Evolutionary conservation across 1,284 basidiomycete genomes (phyloP).

Genomic region (Microbotryomycetes sp.): DNA sequence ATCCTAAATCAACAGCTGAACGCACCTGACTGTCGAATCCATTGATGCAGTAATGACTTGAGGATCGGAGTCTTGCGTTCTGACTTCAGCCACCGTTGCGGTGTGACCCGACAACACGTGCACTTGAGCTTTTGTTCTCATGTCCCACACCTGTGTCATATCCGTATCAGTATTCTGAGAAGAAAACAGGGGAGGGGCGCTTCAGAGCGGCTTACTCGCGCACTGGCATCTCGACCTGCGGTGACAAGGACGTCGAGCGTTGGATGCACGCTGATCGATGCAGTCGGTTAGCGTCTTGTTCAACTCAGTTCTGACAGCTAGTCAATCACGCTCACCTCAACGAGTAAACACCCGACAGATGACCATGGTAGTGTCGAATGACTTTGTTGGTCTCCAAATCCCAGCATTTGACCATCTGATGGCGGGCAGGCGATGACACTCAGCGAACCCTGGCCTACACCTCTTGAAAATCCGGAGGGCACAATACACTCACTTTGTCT

Average conservation of each 20-base stretch:
- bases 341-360: conserved; percentile 91
- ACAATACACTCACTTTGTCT: conserved; percentile 67
- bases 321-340: conserved; percentile 47
- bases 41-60: conserved; percentile 97
- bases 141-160: conserved; percentile 81
- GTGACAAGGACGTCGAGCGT: conserved; percentile 94
- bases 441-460: background rate
- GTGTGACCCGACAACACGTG: conserved; percentile 91
- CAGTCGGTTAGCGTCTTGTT: background rate
- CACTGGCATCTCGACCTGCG: conserved; percentile 87
- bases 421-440: background rate
- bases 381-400: conserved; percentile 98
- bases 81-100: conserved; percentile 86
- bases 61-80: conserved; percentile 91
- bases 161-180: background rate
- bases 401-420: conserved; percentile 98
- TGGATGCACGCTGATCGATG: conserved; percentile 63
- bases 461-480: background rate
- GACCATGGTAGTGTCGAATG: conserved; percentile 95
- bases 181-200: background rate
- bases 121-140: conserved; percentile 94
- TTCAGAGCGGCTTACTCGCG: conserved; percentile 52
- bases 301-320: background rate
- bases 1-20: conserved; percentile 9
- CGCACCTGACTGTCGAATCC: conserved; percentile 87